A percentile compares a stretch with the other conserved stretches of the same genome.
Conservation (phyloP, 2,329 filamentous ascomycete species). For the Elsinoe necatrix region DNA sequence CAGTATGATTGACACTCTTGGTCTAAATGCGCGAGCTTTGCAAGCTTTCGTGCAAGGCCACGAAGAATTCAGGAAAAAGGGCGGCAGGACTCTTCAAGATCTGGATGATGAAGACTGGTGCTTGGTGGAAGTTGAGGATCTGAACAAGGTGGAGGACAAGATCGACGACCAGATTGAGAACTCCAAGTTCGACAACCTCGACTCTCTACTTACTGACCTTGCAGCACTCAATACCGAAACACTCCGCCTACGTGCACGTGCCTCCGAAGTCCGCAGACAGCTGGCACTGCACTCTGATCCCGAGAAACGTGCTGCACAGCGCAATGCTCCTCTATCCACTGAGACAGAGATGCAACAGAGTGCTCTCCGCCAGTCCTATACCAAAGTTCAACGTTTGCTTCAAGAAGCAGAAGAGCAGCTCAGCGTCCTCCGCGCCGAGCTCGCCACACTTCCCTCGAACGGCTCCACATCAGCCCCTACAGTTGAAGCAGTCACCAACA, state of each 20-base stretch:
- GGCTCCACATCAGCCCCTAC: conserved; percentile 57
- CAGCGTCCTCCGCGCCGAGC: conserved; percentile 67
- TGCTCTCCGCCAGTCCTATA: conserved; percentile 69
- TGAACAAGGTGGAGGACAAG: conserved; percentile 45
- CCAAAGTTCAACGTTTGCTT: conserved; percentile 63
- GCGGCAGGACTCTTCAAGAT: conserved; percentile 55
- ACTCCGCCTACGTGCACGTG: conserved; percentile 62
- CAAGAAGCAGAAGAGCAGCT: conserved; percentile 72
- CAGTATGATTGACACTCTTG: conserved; percentile 88
- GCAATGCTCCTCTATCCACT: conserved; percentile 66
- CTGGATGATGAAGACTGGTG: conserved; percentile 57
- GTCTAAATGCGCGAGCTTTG: conserved; percentile 68
- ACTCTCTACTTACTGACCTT: conserved; percentile 60
- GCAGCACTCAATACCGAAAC: conserved; percentile 62
- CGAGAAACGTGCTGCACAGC: conserved; percentile 54
- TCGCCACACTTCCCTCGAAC: conserved; percentile 46
- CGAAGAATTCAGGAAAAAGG: conserved; percentile 43
- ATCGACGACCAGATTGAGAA: conserved; percentile 58
- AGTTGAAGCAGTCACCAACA: conserved; percentile 83
- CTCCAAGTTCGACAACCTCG: conserved; percentile 59
- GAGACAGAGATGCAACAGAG: conserved; percentile 79
- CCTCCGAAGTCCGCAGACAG: conserved; percentile 70
- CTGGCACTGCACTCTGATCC: conserved; percentile 62
- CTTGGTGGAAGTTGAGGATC: conserved; percentile 63
- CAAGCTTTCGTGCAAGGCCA: conserved; percentile 59